Base-by-base conservation (phyloP, 176 grass and related monocot species). In the Areca catechu region DNA sequence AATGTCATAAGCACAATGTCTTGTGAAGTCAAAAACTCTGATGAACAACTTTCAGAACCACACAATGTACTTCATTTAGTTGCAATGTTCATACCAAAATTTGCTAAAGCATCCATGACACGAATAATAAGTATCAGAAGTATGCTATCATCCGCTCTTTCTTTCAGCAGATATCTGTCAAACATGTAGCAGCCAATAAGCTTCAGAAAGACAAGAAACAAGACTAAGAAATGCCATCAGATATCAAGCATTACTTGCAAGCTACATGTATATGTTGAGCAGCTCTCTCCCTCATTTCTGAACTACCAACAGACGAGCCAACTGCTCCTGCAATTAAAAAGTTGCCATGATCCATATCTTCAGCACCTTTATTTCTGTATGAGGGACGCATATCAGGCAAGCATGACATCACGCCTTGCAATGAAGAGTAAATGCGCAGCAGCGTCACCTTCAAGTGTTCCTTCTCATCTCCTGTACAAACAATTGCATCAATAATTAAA, bases 381-480 rank as follows among this genome's bases (percentile, higher is more conserved):
- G 80, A 85, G 20, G 86, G 92, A 7, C 65, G 78, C 76, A 97
- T 77, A 80, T 91, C 92, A 70, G 92, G 92, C 25, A 97, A 88
- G 75, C 86, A 97, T 52, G 92, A 91, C 87, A 97, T 97, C 69
- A 90, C 86, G 69, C 92, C 92, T 74, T 85, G 83, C 71, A 97
- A 82, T 76, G 80, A 72, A 71, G 92, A 97, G 67, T 83, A 67
- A 65, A 97, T 91, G 50, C 92, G 83, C 59, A 97, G 78, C 58
- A 97, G 78, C 6, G 92, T 97, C 69, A 91, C 78, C 75, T 97
- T 97, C 60, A 97, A 85, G 65, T 80, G 80, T 65, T 97, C 92
- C 78, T 97, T 97, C 65, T 85, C 86, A 55, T 88, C 71, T 67
- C 92, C 92, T 97, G 66, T 59, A 22, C 63, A 82, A 53, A 55